Evolutionary conservation across 2,329 filamentous ascomycete genomes (phyloP).

Genomic region (Nemania serpens): DNA sequence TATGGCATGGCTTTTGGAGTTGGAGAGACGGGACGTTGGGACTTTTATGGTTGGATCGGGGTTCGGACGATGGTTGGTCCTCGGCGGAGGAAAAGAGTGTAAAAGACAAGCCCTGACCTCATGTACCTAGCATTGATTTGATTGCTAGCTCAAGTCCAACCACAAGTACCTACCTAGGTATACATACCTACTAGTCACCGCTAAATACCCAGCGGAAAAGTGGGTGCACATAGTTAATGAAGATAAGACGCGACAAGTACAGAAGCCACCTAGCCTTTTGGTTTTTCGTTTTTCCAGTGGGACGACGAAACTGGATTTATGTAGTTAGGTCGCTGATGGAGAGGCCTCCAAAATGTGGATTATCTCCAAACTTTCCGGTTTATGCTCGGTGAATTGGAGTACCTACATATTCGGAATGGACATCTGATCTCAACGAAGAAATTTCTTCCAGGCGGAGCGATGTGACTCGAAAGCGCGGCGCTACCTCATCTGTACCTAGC

Average conservation of each 20-base stretch:
- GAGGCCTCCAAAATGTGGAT: slow-evolving; percentile 20
- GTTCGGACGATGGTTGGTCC: slow-evolving; percentile 15
- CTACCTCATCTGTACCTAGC: background rate
- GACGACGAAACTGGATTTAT: slow-evolving; percentile 26
- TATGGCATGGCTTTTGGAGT: slow-evolving; percentile 30
- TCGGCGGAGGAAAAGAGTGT: slow-evolving; percentile 25
- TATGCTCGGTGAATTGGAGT: slow-evolving; percentile 33
- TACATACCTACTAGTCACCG: slow-evolving; percentile 23
- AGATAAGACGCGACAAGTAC: slow-evolving; percentile 13
- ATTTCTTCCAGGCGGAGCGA: slow-evolving; percentile 28
- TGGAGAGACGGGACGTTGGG: slow-evolving; percentile 15
- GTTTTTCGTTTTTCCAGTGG: slow-evolving; percentile 26
- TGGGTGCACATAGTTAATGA: slow-evolving; percentile 30
- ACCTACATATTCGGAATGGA: slow-evolving; percentile 13
- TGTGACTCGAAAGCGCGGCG: slow-evolving; percentile 18
- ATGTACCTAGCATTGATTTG: too few species aligned
- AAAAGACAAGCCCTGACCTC: too few species aligned
- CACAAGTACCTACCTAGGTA: background rate
- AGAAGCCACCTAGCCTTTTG: slow-evolving; percentile 8
- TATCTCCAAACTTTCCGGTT: slow-evolving; percentile 32
- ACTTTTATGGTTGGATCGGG: slow-evolving; percentile 24
- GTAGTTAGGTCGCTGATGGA: slow-evolving; percentile 26
- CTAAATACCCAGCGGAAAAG: slow-evolving; percentile 27
- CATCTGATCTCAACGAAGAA: slow-evolving; percentile 17
- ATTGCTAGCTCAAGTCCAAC: too few species aligned